Evolutionary conservation across 2,329 filamentous ascomycete genomes (phyloP), one percentile per base, ranked within the genome.

Genomic region (Apiospora koreana): DNA sequence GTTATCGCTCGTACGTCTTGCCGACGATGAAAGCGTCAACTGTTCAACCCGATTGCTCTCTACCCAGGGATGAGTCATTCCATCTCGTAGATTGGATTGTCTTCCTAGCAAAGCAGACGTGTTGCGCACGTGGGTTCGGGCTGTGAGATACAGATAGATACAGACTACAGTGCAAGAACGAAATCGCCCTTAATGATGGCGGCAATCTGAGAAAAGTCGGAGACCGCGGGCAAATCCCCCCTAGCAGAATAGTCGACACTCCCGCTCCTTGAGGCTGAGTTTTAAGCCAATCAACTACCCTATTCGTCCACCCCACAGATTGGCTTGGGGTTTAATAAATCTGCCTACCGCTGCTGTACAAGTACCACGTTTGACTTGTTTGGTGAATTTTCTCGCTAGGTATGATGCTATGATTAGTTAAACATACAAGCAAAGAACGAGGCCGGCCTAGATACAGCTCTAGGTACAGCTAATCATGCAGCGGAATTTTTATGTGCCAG

Each of bases 311-410:
- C 54, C 54, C 54, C 54, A 62, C 54, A 62, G 54, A 62, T 38
- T 62, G 54, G 54, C 54, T 62, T 62, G 54, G 54, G 54, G 54
- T 62, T 58, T n/a, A 62, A 58, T 35, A 58, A 58, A 58, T 28
- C 50, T 58, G 41, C 48, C 48, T 54, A 54, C 48, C 41, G 41
- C 48, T 31, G n/a, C 14, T n/a, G n/a, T n/a, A n/a, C n/a, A n/a
- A n/a, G 50, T 58, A 58, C 50, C 50, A 35, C 28, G 50, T 58
- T 58, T 58, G 0, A 31, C 50, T 58, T 58, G 18, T 35, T 58
- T 18, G 50, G 50, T 58, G 46, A 14, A 58, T 16, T 31, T 21
- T 25, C 7, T n/a, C 16, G 50, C 50, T 58, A 35, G 50, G 48
- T 54, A 54, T 54, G 48, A 54, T 54, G 25, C 48, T 54, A 54